Evolutionary conservation across 495 filamentous ascomycete genomes (phyloP), one percentile per base, ranked within the genome.

Genomic region (Terfezia boudieri): DNA sequence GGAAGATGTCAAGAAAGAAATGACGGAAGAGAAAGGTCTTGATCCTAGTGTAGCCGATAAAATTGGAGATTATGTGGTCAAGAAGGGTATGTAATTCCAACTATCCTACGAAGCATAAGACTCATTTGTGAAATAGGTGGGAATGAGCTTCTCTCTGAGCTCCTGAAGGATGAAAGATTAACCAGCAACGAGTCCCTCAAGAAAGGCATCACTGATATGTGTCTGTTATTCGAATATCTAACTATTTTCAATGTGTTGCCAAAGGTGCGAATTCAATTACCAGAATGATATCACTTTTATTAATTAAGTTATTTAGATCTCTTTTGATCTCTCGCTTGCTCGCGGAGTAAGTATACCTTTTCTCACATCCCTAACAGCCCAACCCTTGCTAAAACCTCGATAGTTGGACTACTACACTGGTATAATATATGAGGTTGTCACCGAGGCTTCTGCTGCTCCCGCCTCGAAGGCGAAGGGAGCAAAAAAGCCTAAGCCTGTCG

Each of bases 11-110:
- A 76, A 78, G 55, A 83, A 83, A 62, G 87, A 94, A 62, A 95
- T 95, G 88, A 79, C 83, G 5, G 83, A 87, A 51, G 84, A 93
- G 55, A 96, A 96, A 70, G 86, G 86, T 0, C 73, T 96, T 1
- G 75, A 76, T 26, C 68, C 68, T 10, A 78, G 73, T 14, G 74
- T 85, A 32, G 87, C 89, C 32, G 86, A 94, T 61, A 79, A 78
- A 62, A 92, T 96, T 59, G 86, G 86, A 59, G 76, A 77, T 59
- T 93, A 83, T 62, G 85, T 85, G 20, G 72, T 78, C 54, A 72
- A 71, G 53, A 88, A 77, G 63, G 82, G 82, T 53, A 32, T 32
- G 26, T 70, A 72, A 9, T 37, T 65, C 14, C 50, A 35, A 16
- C 5, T 2, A 46, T 5, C 8, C 14, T 46, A 20, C 37, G 54